Percentiles rank a stretch among this genome's conserved stretches.
These are phyloP conservation scores for Davidsoniella australis DNA, from an alignment of 2,329 filamentous ascomycete species.

Conservation along the genomic window DNA sequence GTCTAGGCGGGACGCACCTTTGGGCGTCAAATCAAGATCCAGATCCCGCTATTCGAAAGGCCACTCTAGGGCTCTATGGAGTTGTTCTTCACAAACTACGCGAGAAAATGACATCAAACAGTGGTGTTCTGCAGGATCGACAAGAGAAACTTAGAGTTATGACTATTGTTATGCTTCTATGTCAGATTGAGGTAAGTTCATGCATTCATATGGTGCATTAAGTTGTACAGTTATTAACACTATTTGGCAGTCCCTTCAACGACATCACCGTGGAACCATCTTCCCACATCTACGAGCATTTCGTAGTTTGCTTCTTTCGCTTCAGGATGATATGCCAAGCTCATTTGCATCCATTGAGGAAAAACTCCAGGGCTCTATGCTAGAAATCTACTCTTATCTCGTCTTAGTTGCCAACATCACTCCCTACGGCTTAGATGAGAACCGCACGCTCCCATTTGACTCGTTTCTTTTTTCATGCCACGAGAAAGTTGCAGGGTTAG, in stretches of 20 bases:
- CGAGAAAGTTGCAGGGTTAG: conserved; percentile 7
- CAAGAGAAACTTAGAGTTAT: conserved; percentile 10
- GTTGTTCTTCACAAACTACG: conserved; percentile 8
- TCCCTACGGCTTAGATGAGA: conserved; percentile 11
- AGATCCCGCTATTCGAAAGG: conserved; percentile 5
- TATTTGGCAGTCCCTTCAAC: conserved; percentile 8
- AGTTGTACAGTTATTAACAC: not conserved
- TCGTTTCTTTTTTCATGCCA: conserved; percentile 10
- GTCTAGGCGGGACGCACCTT: conserved; percentile 10
- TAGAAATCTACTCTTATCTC: conserved; percentile 12
- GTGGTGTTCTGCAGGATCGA: not conserved
- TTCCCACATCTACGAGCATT: conserved; percentile 12
- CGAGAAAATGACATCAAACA: conserved; percentile 9
- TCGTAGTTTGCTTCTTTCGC: conserved; percentile 8
- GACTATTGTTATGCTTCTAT: conserved; percentile 12
- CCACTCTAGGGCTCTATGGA: conserved; percentile 9
- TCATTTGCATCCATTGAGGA: conserved; percentile 11
- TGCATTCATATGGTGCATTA: not conserved
- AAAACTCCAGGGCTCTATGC: conserved; percentile 11
- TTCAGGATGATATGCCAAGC: conserved; percentile 12
- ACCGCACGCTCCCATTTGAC: conserved; percentile 11
- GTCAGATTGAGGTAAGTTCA: conserved; percentile 9
- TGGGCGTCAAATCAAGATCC: conserved; percentile 12
- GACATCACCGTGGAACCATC: conserved; percentile 9
- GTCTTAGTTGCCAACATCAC: conserved; percentile 12